Evolutionary conservation across 257 asterid species (phyloP).

Genomic region (Anisodus acutangulus): DNA sequence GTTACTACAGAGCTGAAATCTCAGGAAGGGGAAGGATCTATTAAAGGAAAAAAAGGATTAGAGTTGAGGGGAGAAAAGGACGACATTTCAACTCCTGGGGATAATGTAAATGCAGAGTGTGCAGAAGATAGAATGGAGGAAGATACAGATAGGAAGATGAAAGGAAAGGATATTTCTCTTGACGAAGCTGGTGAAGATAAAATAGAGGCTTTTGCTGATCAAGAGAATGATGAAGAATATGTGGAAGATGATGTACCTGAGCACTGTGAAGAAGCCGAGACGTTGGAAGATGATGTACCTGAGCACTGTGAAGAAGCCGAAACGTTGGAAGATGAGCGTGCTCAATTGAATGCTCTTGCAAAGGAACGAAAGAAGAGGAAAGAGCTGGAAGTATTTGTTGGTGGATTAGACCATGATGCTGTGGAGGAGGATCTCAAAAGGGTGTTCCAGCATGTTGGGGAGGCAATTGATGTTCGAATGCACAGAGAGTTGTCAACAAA

Average conservation of each 20-base stretch:
- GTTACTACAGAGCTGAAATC: slow-evolving; percentile 33
- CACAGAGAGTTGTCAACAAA: slow-evolving; percentile 56
- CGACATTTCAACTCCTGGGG: slow-evolving; percentile 22
- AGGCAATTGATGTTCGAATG: slow-evolving; percentile 62
- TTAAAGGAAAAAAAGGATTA: slow-evolving; percentile 33
- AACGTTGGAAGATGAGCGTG: slow-evolving; percentile 51
- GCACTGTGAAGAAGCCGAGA: slow-evolving; percentile 51
- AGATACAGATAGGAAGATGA: slow-evolving; percentile 40
- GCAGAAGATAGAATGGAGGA: slow-evolving; percentile 42
- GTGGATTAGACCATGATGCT: slow-evolving; percentile 70
- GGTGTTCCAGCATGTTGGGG: slow-evolving; percentile 64
- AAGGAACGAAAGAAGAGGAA: slow-evolving; percentile 59
- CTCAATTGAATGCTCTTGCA: slow-evolving; percentile 56
- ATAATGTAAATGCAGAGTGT: slow-evolving; percentile 34
- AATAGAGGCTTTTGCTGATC: slow-evolving; percentile 55
- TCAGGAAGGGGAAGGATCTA: slow-evolving; percentile 40
- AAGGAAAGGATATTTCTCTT: slow-evolving; percentile 44
- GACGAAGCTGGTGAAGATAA: slow-evolving; percentile 56
- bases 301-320: slow-evolving; percentile 53
- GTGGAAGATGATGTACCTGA: slow-evolving; percentile 44
- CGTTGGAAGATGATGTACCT: slow-evolving; percentile 41
- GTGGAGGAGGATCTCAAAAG: slow-evolving; percentile 58
- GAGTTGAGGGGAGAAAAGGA: slow-evolving; percentile 36
- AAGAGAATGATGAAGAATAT: slow-evolving; percentile 50
- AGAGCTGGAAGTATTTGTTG: slow-evolving; percentile 68